Percentiles rank a stretch among this genome's conserved stretches.
Conservation (phyloP, 148 eudicot genomes). For the Drosera capensis region DNA sequence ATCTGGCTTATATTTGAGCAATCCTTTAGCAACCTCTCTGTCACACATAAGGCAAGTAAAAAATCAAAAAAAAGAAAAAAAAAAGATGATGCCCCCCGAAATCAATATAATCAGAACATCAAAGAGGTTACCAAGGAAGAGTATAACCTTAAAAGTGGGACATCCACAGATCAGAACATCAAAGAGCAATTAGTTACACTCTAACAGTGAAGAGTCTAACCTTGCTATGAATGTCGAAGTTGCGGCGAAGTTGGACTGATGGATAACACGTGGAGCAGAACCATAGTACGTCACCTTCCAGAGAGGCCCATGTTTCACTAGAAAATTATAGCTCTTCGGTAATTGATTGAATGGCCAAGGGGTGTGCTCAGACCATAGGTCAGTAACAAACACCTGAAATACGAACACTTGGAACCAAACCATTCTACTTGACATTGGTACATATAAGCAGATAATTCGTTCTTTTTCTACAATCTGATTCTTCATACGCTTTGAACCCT, state of each 20-base stretch:
- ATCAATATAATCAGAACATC: no score
- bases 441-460: no score
- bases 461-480: no score
- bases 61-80: no score
- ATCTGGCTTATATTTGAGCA: constrained; percentile 94
- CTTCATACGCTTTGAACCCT: no score
- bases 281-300: constrained; percentile 92
- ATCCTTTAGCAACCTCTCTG: constrained; percentile 91
- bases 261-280: constrained; percentile 73
- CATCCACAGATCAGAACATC: no score
- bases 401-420: no score
- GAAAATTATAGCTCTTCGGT: constrained; percentile 89
- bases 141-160: no score
- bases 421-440: no score
- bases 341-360: constrained; percentile 98
- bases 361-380: constrained; percentile 94
- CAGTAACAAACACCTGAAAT: constrained; percentile 94
- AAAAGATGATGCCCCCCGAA: background rate
- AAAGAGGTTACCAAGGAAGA: no score
- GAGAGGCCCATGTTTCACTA: constrained; percentile 83
- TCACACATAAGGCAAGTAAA: constrained; percentile 6
- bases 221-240: constrained; percentile 90
- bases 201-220: constrained; percentile 29
- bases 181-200: no score
- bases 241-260: constrained; percentile 94